Evolutionary conservation across 768 basidiomycete species (phyloP).

Genomic region (Phaeolepiota aurea): DNA sequence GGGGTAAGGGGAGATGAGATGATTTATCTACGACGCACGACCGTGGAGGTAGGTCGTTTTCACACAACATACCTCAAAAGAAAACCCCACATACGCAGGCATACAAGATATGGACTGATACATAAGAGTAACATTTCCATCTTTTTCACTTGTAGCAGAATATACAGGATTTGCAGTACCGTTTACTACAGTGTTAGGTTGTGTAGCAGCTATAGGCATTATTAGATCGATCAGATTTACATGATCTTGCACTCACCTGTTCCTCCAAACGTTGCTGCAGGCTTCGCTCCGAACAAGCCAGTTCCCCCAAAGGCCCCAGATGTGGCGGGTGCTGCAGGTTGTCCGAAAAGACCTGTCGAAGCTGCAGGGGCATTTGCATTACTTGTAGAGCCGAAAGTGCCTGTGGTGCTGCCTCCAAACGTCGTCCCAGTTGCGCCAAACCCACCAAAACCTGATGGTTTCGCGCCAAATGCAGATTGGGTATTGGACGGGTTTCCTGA

Average conservation of each 20-base stretch:
- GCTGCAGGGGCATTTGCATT: slow-evolving; percentile 12
- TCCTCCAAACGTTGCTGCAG: slow-evolving; percentile 37
- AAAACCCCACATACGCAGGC: slow-evolving; percentile 69
- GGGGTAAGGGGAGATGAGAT: slow-evolving; percentile 2
- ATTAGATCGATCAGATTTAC: neutral
- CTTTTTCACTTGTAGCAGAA: slow-evolving; percentile 55
- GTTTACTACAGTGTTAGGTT: slow-evolving; percentile 47
- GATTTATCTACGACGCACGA: neutral
- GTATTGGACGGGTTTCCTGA: slow-evolving; percentile 26
- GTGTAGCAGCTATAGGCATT: slow-evolving; percentile 5
- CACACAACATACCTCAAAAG: slow-evolving; percentile 52
- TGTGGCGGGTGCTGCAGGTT: slow-evolving; percentile 21
- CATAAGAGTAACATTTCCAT: slow-evolving; percentile 45
- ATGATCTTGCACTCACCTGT: slow-evolving; percentile 16
- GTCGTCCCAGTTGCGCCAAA: slow-evolving; percentile 60
- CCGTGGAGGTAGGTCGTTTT: no score
- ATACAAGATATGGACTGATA: slow-evolving; percentile 81
- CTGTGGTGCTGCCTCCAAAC: slow-evolving; percentile 29
- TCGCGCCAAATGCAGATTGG: slow-evolving; percentile 53
- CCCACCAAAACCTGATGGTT: slow-evolving; percentile 73
- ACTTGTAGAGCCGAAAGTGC: slow-evolving; percentile 33
- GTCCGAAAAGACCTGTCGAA: slow-evolving; percentile 32
- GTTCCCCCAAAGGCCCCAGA: slow-evolving; percentile 26
- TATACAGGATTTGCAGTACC: slow-evolving; percentile 68
- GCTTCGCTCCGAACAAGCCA: slow-evolving; percentile 46